Conservation (phyloP, 2,329 filamentous ascomycete genomes). For the Amesomyces nigricolor region DNA sequence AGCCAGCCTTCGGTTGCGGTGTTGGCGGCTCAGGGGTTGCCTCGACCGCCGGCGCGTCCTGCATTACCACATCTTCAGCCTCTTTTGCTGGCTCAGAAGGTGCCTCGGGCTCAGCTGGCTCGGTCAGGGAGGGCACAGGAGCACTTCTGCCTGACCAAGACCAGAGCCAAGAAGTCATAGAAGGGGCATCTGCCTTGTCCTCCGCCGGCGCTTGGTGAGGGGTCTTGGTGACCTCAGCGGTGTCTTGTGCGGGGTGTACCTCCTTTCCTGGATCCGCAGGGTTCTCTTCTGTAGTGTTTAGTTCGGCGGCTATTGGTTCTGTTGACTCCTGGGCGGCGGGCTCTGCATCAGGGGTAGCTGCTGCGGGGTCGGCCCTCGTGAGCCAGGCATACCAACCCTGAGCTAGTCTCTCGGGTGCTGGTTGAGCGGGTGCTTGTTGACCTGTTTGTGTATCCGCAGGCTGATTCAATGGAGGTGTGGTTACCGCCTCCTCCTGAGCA, state of each 20-base stretch:
- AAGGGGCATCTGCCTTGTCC: conserved; percentile 8
- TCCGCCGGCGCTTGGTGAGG: conserved; percentile 11
- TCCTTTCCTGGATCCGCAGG: conserved; percentile 19
- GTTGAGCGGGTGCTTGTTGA: neutral
- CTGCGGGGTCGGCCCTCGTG: conserved; percentile 26
- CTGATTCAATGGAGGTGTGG: neutral
- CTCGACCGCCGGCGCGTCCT: conserved; percentile 36
- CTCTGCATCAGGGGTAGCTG: conserved; percentile 16
- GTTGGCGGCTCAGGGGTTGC: conserved; percentile 28
- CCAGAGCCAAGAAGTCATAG: conserved; percentile 34
- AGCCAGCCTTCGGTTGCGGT: conserved; percentile 47
- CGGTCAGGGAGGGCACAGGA: conserved; percentile 10
- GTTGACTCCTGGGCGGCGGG: conserved; percentile 18
- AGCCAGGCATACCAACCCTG: conserved; percentile 55
- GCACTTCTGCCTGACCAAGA: conserved; percentile 29
- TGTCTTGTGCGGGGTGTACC: conserved; percentile 19
- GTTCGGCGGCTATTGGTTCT: neutral
- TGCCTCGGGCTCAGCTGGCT: conserved; percentile 13
- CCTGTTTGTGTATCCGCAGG: neutral
- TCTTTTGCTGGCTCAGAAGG: conserved; percentile 26
- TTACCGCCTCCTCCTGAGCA: neutral
- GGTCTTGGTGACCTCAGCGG: conserved; percentile 14
- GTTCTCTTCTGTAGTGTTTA: conserved; percentile 1
- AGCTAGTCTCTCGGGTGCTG: conserved; percentile 27
- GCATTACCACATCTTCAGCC: conserved; percentile 39